Evolutionary conservation across 176 grass and related monocot genomes (phyloP).

Genomic region (Hsuehochloa calcarea): DNA sequence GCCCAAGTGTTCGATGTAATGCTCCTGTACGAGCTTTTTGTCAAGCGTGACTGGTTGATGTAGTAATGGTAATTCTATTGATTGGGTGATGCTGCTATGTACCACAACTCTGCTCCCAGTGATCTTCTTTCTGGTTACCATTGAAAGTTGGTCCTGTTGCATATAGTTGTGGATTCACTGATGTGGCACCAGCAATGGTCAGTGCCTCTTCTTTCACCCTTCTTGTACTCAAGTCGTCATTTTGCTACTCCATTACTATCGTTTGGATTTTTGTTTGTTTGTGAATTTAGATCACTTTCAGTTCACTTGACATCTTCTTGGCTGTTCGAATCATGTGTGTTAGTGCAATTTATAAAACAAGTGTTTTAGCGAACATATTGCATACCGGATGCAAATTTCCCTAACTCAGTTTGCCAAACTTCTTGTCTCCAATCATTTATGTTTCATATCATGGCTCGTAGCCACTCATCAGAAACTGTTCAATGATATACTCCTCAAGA

Average conservation of each 20-base stretch:
- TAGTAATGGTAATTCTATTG: not conserved
- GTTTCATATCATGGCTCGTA: constrained; percentile 31
- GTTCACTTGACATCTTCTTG: not conserved
- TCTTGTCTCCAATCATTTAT: not conserved
- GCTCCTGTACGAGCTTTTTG: not conserved
- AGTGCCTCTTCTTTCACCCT: not conserved
- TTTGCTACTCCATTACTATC: not conserved
- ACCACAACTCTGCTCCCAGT: not conserved
- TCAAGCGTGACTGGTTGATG: not conserved
- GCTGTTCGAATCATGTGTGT: not conserved
- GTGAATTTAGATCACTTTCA: not conserved
- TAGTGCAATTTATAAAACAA: not conserved
- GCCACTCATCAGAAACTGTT: constrained; percentile 51
- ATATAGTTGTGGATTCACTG: not conserved
- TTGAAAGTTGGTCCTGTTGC: not conserved
- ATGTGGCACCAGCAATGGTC: not conserved
- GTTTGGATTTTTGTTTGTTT: not conserved
- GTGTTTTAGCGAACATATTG: not conserved
- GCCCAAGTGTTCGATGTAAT: constrained; percentile 26
- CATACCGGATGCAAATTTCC: not conserved
- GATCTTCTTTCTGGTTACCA: not conserved
- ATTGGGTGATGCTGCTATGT: not conserved
- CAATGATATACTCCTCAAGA: constrained; percentile 66
- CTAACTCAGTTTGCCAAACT: not conserved
- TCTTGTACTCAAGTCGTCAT: not conserved